Evolutionary conservation across 2,329 filamentous ascomycete species (phyloP).

Genomic region (Neoascochyta sp.): DNA sequence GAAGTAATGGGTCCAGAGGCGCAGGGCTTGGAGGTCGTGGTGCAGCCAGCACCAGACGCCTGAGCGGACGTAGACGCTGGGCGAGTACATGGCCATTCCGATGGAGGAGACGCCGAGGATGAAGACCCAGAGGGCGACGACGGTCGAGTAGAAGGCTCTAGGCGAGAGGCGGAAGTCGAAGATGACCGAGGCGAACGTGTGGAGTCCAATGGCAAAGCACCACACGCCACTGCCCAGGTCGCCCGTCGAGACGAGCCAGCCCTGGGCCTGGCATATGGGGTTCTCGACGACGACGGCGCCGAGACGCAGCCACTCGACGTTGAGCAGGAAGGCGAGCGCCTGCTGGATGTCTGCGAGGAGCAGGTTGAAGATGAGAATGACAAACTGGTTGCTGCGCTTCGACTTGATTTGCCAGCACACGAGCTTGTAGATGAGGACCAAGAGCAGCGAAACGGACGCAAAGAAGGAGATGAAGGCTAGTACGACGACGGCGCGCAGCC

Average conservation of each 20-base stretch:
- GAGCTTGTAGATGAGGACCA: conserved; percentile 48
- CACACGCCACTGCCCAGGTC: conserved; percentile 65
- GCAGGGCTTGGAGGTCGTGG: conserved; percentile 50
- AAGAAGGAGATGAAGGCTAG: conserved; percentile 49
- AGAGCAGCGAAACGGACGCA: conserved; percentile 43
- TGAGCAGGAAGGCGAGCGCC: conserved; percentile 60
- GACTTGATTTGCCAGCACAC: conserved; percentile 38
- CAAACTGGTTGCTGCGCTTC: conserved; percentile 58
- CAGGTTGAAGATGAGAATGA: conserved; percentile 67
- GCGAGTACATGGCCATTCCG: conserved; percentile 45
- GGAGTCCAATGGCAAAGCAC: conserved; percentile 61
- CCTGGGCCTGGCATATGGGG: conserved; percentile 59
- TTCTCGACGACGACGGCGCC: conserved; percentile 55
- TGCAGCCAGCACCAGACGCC: conserved; percentile 68
- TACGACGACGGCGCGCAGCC: conserved; percentile 46
- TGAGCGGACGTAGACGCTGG: conserved; percentile 59
- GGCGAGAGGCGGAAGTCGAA: conserved; percentile 52
- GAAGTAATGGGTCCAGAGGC: conserved; percentile 61
- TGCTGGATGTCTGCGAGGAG: conserved; percentile 67
- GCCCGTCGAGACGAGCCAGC: conserved; percentile 65
- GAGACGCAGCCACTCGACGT: conserved; percentile 55
- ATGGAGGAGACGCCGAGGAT: conserved; percentile 56
- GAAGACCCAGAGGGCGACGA: conserved; percentile 56
- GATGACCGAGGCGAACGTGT: conserved; percentile 64
- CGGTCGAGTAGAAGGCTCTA: conserved; percentile 48